These are phyloP conservation scores for Ceriops zippeliana DNA, from an alignment of 345 rosid genomes.

Conservation along the genomic window DNA sequence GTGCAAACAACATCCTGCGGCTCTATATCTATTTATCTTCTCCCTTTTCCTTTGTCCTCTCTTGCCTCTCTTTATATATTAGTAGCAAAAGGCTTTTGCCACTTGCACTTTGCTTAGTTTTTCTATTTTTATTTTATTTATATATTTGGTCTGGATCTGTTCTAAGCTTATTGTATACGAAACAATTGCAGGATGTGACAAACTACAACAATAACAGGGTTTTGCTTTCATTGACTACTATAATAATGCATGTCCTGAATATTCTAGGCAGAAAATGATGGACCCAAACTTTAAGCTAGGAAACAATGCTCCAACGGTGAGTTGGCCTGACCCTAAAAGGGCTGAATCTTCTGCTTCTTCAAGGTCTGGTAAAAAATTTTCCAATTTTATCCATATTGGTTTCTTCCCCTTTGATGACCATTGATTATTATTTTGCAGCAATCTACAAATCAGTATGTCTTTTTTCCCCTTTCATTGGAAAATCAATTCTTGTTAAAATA, in stretches of 20 bases:
- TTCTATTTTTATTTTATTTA: background rate
- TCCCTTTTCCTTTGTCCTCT: background rate
- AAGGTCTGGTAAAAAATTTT: constrained; percentile 44
- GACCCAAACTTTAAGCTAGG: constrained; percentile 76
- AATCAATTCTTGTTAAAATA: background rate
- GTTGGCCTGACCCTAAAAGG: constrained; percentile 95
- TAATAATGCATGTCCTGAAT: constrained; percentile 91
- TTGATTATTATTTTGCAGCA: no score
- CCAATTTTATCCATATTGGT: background rate
- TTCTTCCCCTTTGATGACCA: no score
- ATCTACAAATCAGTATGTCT: background rate
- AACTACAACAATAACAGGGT: constrained; percentile 70
- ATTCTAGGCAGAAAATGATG: constrained; percentile 83
- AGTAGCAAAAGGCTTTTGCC: background rate
- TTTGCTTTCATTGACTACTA: constrained; percentile 85
- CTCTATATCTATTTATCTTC: background rate
- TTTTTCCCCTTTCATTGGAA: background rate
- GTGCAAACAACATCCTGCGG: constrained; percentile 7
- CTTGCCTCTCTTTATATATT: background rate
- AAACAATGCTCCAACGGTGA: constrained; percentile 81
- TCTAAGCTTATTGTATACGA: constrained; percentile 13
- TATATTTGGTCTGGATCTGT: background rate
- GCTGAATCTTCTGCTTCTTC: constrained; percentile 65
- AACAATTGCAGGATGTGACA: constrained; percentile 59
- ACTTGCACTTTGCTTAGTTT: background rate